Conservation (phyloP, 345 rosid genomes). For the Noccaea caerulescens region DNA sequence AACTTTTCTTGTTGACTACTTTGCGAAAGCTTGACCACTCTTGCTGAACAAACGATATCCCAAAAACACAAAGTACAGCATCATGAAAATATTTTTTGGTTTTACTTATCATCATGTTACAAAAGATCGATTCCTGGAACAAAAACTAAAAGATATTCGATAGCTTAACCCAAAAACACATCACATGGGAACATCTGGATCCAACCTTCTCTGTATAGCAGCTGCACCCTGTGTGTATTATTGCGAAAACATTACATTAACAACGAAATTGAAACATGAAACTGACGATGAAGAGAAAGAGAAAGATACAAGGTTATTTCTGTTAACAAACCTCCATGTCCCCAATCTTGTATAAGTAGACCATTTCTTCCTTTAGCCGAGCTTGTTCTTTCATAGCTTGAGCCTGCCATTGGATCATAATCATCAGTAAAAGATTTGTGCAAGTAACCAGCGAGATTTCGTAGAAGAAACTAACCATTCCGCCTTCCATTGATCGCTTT, state of each 20-base stretch:
- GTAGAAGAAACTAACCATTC: conserved; percentile 71
- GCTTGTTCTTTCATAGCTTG: conserved; percentile 99
- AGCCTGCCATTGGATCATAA: conserved; percentile 52
- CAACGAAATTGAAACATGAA: not conserved
- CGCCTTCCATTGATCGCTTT: conserved; percentile 88
- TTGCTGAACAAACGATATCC: conserved; percentile 2
- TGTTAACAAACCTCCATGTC: conserved; percentile 67
- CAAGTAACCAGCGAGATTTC: not conserved
- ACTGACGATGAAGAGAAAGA: not conserved
- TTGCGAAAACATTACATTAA: not conserved
- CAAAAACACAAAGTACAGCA: not conserved
- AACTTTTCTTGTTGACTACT: not conserved
- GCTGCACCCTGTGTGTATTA: conserved; percentile 59
- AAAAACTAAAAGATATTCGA: not conserved
- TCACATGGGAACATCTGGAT: conserved; percentile 73
- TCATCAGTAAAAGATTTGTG: not conserved
- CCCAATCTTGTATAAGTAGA: conserved; percentile 86
- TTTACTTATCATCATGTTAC: not conserved
- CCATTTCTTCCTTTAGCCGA: conserved; percentile 90
- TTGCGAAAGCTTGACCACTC: not conserved
- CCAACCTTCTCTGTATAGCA: conserved; percentile 76
- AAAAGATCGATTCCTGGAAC: conserved; percentile 16
- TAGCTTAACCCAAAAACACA: not conserved
- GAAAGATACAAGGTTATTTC: not conserved
- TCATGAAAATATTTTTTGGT: not conserved